Evolutionary conservation across 768 basidiomycete genomes (phyloP), one percentile per base, ranked within the genome.

Genomic region (Chalciporus sphaerocephalus): DNA sequence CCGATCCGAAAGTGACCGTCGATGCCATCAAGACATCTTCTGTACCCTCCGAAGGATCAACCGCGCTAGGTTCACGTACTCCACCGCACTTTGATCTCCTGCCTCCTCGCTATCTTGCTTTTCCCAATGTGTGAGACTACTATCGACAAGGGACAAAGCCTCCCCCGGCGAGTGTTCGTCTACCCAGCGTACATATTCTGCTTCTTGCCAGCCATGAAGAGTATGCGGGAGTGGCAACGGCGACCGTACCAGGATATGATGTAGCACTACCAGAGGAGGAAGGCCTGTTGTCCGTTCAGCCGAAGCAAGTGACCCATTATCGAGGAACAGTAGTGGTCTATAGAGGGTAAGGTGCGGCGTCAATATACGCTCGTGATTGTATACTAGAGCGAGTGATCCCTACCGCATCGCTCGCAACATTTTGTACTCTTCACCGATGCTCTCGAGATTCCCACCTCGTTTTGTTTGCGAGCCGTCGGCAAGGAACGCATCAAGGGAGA

Each of bases 111-210:
- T 74, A 58, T 81, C 84, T 9, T 79, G 71, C 58, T 83, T 84
- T 63, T 92, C 85, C 88, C 87, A 91, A 48, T 84, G 83, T 4
- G 76, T 60, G 15, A 97, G 68, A 0, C 87, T 86, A 13, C 85
- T 77, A 42, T 93, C 88, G 10, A 99, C 69, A 36, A 98, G 74
- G 12, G 79, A 79, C 78, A 81, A 80, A 7, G 86, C 79, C 61
- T 97, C 95, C 48, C 75, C 77, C 48, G 85, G 81, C 2, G 81
- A 72, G 58, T 97, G 96, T 61, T 96, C 94, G 48, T 91, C 87
- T 11, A 98, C 75, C 93, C 94, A 99, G 35, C 90, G 80, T 39
- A 96, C 89, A 64, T 99, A 99, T 70, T 98, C 96, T 4, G 86
- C 78, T 60, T 97, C 92, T 46, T 89, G 86, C 95, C 96, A 98